These are phyloP conservation scores for Chaetomiaceae sp. DNA, from an alignment of 2,329 filamentous ascomycete genomes.

Conservation along the genomic window DNA sequence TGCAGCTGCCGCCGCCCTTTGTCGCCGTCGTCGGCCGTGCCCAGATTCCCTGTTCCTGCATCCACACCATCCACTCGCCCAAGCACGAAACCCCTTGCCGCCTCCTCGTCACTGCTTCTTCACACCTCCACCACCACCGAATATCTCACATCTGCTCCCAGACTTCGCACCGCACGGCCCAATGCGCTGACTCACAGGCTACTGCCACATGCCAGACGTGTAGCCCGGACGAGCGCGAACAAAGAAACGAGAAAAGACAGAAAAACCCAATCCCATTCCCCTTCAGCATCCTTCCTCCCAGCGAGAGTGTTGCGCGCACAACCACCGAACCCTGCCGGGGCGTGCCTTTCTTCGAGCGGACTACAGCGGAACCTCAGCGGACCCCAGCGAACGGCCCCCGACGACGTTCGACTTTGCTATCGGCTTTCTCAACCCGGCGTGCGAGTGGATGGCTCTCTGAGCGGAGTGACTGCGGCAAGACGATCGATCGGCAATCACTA, in stretches of 20 bases:
- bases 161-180: neutral
- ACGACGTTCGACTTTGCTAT: neutral
- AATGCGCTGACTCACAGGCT: slow-evolving; percentile 9
- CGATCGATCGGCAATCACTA: slow-evolving; percentile 17
- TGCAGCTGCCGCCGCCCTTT: neutral
- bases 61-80: too few relatives aligned
- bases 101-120: neutral
- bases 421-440: neutral
- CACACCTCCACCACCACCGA: neutral
- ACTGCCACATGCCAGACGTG: slow-evolving; percentile 6
- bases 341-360: neutral
- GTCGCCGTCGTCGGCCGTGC: neutral
- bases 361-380: neutral
- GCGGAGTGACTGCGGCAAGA: slow-evolving; percentile 17
- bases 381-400: neutral
- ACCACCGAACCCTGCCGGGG: neutral
- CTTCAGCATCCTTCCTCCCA: slow-evolving; percentile 14
- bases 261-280: slow-evolving; percentile 12
- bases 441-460: slow-evolving; percentile 24
- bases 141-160: neutral
- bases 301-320: neutral
- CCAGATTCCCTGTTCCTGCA: too few relatives aligned
- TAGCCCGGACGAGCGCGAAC: slow-evolving; percentile 8
- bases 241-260: slow-evolving; percentile 15
- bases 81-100: too few relatives aligned